A percentile compares a stretch with the other conserved stretches of the same genome.
phyloP scores from a whole-genome alignment of 164 flowering plant genomes.

The Brasenia schreberi region DNA sequence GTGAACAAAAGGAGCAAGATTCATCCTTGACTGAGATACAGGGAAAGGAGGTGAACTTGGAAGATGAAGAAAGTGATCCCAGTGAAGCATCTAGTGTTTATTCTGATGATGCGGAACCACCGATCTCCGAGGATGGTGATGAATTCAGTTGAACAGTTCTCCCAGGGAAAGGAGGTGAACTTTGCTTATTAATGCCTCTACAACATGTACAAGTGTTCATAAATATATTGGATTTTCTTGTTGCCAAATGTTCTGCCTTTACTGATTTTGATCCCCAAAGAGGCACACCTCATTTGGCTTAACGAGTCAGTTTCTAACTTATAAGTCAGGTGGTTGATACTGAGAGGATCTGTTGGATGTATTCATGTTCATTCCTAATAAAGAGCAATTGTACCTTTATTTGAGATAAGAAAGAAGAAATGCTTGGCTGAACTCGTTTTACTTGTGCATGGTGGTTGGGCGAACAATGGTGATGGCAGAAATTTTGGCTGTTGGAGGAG shows the following conservation, averaged over 20 bases:
- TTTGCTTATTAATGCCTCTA: not conserved
- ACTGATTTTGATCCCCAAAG: not conserved
- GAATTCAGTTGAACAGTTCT: constrained; percentile 13
- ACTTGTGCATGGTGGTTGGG: too few relatives aligned
- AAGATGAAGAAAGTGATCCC: constrained; percentile 29
- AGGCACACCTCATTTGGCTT: not conserved
- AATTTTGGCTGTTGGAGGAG: too few relatives aligned
- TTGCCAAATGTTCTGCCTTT: not conserved
- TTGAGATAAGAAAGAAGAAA: too few relatives aligned
- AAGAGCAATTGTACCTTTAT: too few relatives aligned
- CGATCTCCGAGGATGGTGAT: constrained; percentile 26
- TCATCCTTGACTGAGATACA: not conserved
- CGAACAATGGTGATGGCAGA: too few relatives aligned
- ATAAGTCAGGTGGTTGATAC: too few relatives aligned
- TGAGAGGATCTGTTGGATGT: too few relatives aligned
- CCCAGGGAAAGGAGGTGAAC: constrained; percentile 39
- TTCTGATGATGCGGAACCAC: constrained; percentile 36
- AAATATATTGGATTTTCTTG: too few relatives aligned
- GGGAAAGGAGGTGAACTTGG: constrained; percentile 4
- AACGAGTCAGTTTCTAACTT: too few relatives aligned
- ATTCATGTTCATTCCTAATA: not conserved
- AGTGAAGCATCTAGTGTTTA: constrained; percentile 40
- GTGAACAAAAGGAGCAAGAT: not conserved
- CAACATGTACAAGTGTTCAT: not conserved
- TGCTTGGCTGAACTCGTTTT: too few relatives aligned